A percentile compares a stretch with the other conserved stretches of the same genome.
These are phyloP conservation scores for Microbotryum saponariae DNA, from an alignment of 1,284 basidiomycete species.

Conservation along the genomic window DNA sequence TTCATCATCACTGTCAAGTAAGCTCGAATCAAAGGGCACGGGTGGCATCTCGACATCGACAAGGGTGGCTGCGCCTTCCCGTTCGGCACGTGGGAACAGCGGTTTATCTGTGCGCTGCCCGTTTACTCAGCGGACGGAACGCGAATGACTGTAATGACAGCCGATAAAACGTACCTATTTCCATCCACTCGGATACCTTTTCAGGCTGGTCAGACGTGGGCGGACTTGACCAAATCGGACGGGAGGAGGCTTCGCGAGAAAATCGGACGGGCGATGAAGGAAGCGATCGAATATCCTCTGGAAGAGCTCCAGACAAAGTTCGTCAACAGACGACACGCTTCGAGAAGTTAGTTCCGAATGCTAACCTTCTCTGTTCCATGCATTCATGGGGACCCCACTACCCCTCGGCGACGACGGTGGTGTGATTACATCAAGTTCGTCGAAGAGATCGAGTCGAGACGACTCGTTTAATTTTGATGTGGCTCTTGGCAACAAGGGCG, in stretches of 20 bases:
- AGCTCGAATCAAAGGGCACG: too few species aligned
- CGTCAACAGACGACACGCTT: too few species aligned
- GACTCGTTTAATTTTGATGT: constrained; percentile 3
- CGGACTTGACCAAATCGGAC: constrained; percentile 2
- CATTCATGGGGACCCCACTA: background rate
- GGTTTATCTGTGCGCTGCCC: background rate
- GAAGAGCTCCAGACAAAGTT: too few species aligned
- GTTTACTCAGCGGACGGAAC: too few species aligned
- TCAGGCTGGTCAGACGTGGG: background rate
- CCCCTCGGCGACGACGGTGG: background rate
- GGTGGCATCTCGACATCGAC: background rate
- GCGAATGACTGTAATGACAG: too few species aligned
- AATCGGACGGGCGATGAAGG: background rate
- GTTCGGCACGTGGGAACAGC: background rate
- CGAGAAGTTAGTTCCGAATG: background rate
- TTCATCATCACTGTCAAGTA: too few species aligned
- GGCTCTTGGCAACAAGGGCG: background rate
- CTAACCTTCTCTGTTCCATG: constrained; percentile 6
- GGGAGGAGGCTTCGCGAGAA: too few species aligned
- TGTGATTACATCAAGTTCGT: background rate
- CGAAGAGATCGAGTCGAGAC: background rate
- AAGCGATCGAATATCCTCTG: background rate
- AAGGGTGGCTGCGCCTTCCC: background rate
- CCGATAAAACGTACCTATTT: background rate
- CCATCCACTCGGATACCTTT: background rate